Base-by-base conservation (phyloP, 2,329 filamentous ascomycete genomes). In the Aspergillus hiratsukae region DNA sequence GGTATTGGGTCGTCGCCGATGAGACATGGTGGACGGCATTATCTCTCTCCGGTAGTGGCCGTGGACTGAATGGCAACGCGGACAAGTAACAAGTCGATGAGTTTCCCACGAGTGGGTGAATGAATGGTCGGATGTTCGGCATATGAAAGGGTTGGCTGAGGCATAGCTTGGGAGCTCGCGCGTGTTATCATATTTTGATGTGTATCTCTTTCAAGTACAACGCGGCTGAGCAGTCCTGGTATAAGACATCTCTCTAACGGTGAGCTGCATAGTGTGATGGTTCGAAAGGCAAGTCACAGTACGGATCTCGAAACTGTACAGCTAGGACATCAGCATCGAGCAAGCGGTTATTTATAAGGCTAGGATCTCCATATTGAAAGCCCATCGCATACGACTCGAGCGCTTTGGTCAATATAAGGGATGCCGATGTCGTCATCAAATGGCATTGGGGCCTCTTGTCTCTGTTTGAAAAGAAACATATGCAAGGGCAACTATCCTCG, bases 41-140 rank as follows among this genome's bases (percentile, higher is more conserved):
- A 21, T 14, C 11, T 46, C 43, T 23, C 43, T 27, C 43, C 43
- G 25, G 14, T 4, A 19, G 21, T 46, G 43, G 7, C 21, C 21
- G 7, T 46, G 23, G 23, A 21, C 21, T 17, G 43, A 46, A 53
- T 58, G 52, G 31, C 64, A 66, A 31, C 64, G 55, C 19, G 58
- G 48, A 48, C 64, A 66, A 41, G 63, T 53, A 9, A 56, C 56
- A 1, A 54, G 27, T 21, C 50, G 51, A 53, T 66, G 61, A 17
- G 54, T 58, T 7, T 61, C 62, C 53, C 59, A 62, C 19, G 57
- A 57, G 43, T 66, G 64, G 28, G 63, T 66, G 48, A 66, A 63
- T 1, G 64, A 66, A 25, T 66, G 64, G 6, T 59, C 55, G 7
- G 62, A 56, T 6, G 58, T 57, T 11, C 58, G 54, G 25, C 52